A percentile compares a stretch with the other conserved stretches of the same genome.
Evolutionary conservation across 1,284 basidiomycete genomes (phyloP).

Genomic region (Cutaneotrichosporon sp.): DNA sequence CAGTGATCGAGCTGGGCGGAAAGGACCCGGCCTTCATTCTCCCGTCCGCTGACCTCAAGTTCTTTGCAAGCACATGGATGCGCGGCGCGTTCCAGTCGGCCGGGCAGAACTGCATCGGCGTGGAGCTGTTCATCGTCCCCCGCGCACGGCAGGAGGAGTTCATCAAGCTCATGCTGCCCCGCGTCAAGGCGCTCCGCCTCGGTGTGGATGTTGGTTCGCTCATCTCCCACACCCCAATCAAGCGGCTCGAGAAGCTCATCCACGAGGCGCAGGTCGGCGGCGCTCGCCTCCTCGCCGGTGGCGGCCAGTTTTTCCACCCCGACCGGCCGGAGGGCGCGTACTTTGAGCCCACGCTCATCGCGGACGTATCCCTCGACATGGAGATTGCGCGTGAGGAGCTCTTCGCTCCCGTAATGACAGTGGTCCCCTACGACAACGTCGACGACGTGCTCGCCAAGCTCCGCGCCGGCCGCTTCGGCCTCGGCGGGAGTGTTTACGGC

Average conservation of each 20-base stretch:
- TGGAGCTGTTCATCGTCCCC: slow-evolving; percentile 80
- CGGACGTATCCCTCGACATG: slow-evolving; percentile 68
- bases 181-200: slow-evolving; percentile 62
- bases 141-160: slow-evolving; percentile 55
- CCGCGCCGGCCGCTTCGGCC: slow-evolving; percentile 78
- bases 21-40: slow-evolving; percentile 56
- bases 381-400: slow-evolving; percentile 77
- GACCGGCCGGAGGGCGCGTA: slow-evolving; percentile 67
- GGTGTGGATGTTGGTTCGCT: slow-evolving; percentile 53
- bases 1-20: slow-evolving; percentile 80
- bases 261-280: slow-evolving; percentile 64
- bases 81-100: slow-evolving; percentile 63
- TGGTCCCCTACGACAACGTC: slow-evolving; percentile 73
- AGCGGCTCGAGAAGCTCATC: slow-evolving; percentile 65
- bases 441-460: slow-evolving; percentile 81
- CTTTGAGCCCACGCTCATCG: slow-evolving; percentile 82
- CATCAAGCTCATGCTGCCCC: slow-evolving; percentile 59
- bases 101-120: slow-evolving; percentile 96
- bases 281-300: slow-evolving; percentile 65
- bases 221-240: slow-evolving; percentile 57
- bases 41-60: slow-evolving; percentile 49
- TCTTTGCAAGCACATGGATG: slow-evolving; percentile 59
- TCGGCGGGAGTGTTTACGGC: slow-evolving; percentile 96
- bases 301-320: slow-evolving; percentile 60
- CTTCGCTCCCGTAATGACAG: slow-evolving; percentile 80